Evolutionary conservation across 2,329 filamentous ascomycete genomes (phyloP).

Genomic region (Exophiala sp.): DNA sequence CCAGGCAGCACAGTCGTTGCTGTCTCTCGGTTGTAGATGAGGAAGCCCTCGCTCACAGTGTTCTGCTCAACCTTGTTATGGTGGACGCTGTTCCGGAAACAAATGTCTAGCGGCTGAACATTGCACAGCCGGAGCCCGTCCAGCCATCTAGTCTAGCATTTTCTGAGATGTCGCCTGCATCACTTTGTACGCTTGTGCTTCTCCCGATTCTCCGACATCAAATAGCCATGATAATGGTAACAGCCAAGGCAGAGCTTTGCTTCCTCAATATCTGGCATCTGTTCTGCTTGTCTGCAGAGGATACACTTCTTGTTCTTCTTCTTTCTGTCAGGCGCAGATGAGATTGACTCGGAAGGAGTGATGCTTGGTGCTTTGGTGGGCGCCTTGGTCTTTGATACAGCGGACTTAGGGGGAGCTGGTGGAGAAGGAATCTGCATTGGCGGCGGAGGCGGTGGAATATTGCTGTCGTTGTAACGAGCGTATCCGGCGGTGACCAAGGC

Average conservation of each 20-base stretch:
- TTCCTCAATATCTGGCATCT: not conserved
- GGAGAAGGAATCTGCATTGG: not conserved
- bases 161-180: no score
- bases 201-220: not conserved
- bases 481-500: constrained; percentile 5
- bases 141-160: no score
- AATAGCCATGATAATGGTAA: constrained; percentile 1
- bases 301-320: not conserved
- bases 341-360: not conserved
- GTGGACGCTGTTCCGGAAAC: no score
- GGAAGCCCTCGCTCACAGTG: not conserved
- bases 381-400: not conserved
- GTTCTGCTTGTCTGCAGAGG: not conserved
- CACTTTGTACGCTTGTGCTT: not conserved
- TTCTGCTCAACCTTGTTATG: no score
- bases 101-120: no score
- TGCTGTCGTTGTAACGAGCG: not conserved
- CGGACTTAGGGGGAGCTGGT: not conserved
- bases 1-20: not conserved
- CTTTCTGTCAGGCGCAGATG: not conserved
- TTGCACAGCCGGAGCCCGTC: no score
- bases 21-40: not conserved
- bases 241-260: constrained; percentile 4
- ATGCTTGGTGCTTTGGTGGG: not conserved
- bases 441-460: not conserved